Conservation (phyloP, 169 alveolate genomes). For the Plasmodium vinckei region DNA sequence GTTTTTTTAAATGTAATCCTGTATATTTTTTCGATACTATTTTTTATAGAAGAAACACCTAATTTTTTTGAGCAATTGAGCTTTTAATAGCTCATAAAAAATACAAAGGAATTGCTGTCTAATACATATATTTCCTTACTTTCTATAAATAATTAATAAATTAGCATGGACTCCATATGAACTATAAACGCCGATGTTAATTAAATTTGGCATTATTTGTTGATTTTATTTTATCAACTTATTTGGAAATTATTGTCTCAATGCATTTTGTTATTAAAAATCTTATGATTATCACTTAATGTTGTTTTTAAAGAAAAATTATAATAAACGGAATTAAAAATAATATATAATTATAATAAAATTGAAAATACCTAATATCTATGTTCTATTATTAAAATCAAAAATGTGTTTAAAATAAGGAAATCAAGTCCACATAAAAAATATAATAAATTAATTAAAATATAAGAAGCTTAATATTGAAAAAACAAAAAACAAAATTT, state of each 20-base stretch:
- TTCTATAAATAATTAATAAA: too few species aligned
- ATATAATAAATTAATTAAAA: conserved; percentile 1
- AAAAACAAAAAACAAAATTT: conserved; percentile 16
- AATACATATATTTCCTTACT: too few species aligned
- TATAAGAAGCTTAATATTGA: conserved; percentile 12
- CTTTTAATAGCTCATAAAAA: too few species aligned
- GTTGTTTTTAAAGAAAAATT: conserved; percentile 4
- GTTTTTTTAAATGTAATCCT: too few species aligned
- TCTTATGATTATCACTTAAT: conserved; percentile 17
- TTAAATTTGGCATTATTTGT: neutral
- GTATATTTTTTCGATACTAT: too few species aligned
- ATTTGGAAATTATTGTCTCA: neutral
- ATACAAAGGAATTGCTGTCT: too few species aligned
- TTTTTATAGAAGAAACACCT: too few species aligned
- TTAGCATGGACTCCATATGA: too few species aligned
- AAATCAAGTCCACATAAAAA: conserved; percentile 8
- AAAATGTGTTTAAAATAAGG: neutral
- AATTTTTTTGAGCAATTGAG: too few species aligned
- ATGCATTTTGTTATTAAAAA: conserved; percentile 12
- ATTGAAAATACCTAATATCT: neutral
- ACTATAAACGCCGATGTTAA: neutral
- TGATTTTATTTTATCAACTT: neutral
- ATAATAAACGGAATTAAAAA: conserved; percentile 12
- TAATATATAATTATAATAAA: neutral
- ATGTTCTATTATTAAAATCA: conserved; percentile 11